These are phyloP conservation scores for Phytophthora tentaculata DNA, from an alignment of 352 stramenopile species.

Conservation along the genomic window DNA sequence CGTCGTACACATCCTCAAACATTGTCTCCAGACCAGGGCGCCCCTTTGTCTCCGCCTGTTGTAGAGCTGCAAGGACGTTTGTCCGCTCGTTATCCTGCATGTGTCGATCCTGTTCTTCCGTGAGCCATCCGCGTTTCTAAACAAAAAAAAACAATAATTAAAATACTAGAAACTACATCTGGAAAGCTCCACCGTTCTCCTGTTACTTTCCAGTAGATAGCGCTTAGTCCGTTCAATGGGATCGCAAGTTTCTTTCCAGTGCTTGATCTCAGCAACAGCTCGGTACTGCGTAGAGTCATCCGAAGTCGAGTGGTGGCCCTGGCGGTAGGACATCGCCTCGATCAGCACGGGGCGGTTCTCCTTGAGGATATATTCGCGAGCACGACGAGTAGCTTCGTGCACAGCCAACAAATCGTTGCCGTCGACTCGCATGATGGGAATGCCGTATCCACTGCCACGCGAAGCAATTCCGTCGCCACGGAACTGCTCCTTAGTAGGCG, in stretches of 20 bases:
- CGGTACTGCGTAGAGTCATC: constrained; percentile 98
- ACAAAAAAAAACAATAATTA: constrained; percentile 6
- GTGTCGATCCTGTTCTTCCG: constrained; percentile 80
- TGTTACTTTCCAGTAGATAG: constrained; percentile 85
- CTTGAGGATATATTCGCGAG: constrained; percentile 90
- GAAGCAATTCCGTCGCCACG: constrained; percentile 96
- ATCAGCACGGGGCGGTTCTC: constrained; percentile 94
- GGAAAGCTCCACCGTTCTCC: background rate
- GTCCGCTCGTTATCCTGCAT: constrained; percentile 90
- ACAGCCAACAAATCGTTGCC: constrained; percentile 98
- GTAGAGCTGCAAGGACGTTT: constrained; percentile 83
- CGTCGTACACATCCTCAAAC: constrained; percentile 98
- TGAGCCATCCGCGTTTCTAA: constrained; percentile 89
- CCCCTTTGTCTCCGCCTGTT: constrained; percentile 91
- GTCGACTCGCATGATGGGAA: constrained; percentile 97
- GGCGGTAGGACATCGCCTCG: constrained; percentile 98
- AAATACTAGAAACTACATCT: background rate
- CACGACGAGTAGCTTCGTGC: constrained; percentile 90
- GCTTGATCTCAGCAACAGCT: constrained; percentile 92
- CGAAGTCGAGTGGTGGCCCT: constrained; percentile 98
- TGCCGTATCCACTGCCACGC: constrained; percentile 95
- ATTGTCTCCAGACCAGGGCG: constrained; percentile 90
- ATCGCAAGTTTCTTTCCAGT: constrained; percentile 89
- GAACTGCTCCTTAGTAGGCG: constrained; percentile 96
- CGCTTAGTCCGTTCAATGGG: constrained; percentile 92